Percentiles rank a stretch among this genome's conserved stretches.
These are phyloP conservation scores for Microsporum canis DNA, from an alignment of 2,329 filamentous ascomycete genomes.

Conservation along the genomic window DNA sequence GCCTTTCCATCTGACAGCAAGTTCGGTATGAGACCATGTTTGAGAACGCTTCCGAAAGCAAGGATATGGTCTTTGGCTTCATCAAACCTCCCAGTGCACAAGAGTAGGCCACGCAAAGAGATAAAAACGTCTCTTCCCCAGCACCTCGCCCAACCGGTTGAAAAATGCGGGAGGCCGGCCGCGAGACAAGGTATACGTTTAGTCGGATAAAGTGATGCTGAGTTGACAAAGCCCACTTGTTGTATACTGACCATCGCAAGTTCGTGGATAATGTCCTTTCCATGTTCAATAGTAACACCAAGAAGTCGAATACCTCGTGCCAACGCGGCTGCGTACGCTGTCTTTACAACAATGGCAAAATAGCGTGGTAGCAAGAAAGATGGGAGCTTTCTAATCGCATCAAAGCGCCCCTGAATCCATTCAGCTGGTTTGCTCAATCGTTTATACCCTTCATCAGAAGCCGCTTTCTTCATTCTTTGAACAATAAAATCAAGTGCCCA, in stretches of 20 bases:
- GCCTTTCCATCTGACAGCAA: constrained; percentile 72
- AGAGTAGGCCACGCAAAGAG: constrained; percentile 77
- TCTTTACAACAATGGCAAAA: constrained; percentile 79
- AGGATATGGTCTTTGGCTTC: constrained; percentile 91
- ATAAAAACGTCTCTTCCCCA: constrained; percentile 98
- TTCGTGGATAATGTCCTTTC: constrained; percentile 80
- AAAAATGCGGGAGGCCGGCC: constrained; percentile 87
- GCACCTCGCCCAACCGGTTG: constrained; percentile 85
- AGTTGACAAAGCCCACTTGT: constrained; percentile 78
- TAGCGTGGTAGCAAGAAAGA: constrained; percentile 86
- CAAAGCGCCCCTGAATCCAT: constrained; percentile 77
- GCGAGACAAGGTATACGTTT: constrained; percentile 78
- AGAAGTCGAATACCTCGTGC: constrained; percentile 69
- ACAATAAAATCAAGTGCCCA: constrained; percentile 89
- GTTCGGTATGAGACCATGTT: constrained; percentile 98
- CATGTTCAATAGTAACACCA: constrained; percentile 61
- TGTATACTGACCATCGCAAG: constrained; percentile 87
- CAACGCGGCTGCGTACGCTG: constrained; percentile 74
- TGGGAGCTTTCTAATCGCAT: constrained; percentile 73
- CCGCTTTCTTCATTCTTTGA: constrained; percentile 62
- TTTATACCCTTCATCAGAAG: constrained; percentile 50
- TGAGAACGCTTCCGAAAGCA: constrained; percentile 89
- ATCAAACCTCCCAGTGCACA: constrained; percentile 76
- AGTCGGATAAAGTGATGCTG: constrained; percentile 78
- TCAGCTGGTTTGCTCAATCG: constrained; percentile 53